These are phyloP conservation scores for Halteria grandinella DNA, from an alignment of 73 alveolate species.

Conservation along the genomic window DNA sequence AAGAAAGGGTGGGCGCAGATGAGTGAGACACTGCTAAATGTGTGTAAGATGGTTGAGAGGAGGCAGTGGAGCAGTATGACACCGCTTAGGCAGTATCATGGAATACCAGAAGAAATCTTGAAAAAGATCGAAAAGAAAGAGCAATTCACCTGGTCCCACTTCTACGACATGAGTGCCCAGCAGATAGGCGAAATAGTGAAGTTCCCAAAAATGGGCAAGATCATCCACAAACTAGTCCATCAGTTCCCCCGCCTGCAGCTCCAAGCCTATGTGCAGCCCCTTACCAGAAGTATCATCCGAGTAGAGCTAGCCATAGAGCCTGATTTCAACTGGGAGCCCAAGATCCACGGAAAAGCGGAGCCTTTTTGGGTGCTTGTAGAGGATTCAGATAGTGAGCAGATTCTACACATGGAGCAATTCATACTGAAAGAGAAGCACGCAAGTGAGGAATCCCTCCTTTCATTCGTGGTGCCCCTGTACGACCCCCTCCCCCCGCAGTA, in stretches of 20 bases:
- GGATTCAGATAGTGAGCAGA: slow-evolving; percentile 98
- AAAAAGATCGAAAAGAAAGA: slow-evolving; percentile 94
- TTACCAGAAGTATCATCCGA: slow-evolving; percentile 95
- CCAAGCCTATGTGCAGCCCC: slow-evolving; percentile 97
- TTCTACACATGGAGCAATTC: slow-evolving; percentile 96
- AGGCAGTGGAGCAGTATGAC: slow-evolving; percentile 99
- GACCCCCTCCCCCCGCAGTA: slow-evolving; percentile 99
- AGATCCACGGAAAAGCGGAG: slow-evolving; percentile 96
- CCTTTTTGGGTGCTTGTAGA: slow-evolving; percentile 97
- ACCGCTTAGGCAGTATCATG: slow-evolving; percentile 99
- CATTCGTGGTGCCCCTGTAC: slow-evolving; percentile 96
- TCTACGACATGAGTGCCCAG: slow-evolving; percentile 85
- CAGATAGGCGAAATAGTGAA: slow-evolving; percentile 90
- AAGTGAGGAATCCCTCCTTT: slow-evolving; percentile 80
- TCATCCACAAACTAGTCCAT: slow-evolving; percentile 92
- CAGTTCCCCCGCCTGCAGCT: slow-evolving; percentile 98
- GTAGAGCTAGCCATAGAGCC: slow-evolving; percentile 93
- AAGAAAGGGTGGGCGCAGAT: slow-evolving; percentile 97
- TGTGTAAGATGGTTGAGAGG: slow-evolving; percentile 97
- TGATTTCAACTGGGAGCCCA: slow-evolving; percentile 98
- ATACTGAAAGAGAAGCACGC: no score
- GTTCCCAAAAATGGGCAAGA: slow-evolving; percentile 84
- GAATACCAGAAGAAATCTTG: slow-evolving; percentile 86
- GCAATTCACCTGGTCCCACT: slow-evolving; percentile 95
- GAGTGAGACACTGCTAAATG: slow-evolving; percentile 75